These are phyloP conservation scores for Karstenula rhodostoma DNA, from an alignment of 2,329 filamentous ascomycete genomes.

Conservation along the genomic window DNA sequence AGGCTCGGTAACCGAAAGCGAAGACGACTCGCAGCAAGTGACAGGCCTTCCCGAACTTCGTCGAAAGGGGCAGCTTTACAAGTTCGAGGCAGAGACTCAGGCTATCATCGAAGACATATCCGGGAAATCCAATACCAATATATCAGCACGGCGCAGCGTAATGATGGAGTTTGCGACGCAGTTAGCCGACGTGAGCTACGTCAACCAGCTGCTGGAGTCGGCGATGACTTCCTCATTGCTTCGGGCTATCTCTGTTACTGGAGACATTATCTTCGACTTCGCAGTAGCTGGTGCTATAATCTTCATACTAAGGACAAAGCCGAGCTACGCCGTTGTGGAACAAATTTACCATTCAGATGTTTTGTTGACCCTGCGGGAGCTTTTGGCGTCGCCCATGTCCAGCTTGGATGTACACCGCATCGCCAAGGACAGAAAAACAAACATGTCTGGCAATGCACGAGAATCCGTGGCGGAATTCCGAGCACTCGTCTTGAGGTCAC, in stretches of 20 bases:
- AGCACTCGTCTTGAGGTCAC: slow-evolving; percentile 59
- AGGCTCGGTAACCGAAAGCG: slow-evolving; percentile 54
- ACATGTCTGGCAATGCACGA: slow-evolving; percentile 73
- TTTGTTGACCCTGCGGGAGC: slow-evolving; percentile 62
- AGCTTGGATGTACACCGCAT: slow-evolving; percentile 65
- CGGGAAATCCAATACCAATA: slow-evolving; percentile 51
- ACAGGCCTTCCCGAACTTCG: slow-evolving; percentile 69
- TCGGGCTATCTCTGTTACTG: slow-evolving; percentile 60
- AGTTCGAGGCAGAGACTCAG: slow-evolving; percentile 64
- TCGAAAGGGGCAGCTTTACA: slow-evolving; percentile 64
- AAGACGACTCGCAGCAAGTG: slow-evolving; percentile 52
- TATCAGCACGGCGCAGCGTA: slow-evolving; percentile 60
- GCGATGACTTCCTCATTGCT: slow-evolving; percentile 75
- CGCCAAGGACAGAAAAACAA: slow-evolving; percentile 70
- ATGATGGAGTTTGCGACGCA: slow-evolving; percentile 65
- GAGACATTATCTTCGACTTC: slow-evolving; percentile 63
- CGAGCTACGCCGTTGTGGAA: slow-evolving; percentile 66
- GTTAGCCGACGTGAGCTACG: slow-evolving; percentile 67
- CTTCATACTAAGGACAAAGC: slow-evolving; percentile 68
- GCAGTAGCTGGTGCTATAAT: slow-evolving; percentile 70
- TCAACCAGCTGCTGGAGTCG: slow-evolving; percentile 76
- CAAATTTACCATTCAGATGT: slow-evolving; percentile 65
- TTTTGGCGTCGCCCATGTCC: slow-evolving; percentile 58
- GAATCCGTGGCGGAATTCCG: slow-evolving; percentile 65
- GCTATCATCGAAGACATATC: slow-evolving; percentile 67